These are phyloP conservation scores for Cunninghamia lanceolata DNA, from an alignment of 75 land plant genomes.

Conservation along the genomic window DNA sequence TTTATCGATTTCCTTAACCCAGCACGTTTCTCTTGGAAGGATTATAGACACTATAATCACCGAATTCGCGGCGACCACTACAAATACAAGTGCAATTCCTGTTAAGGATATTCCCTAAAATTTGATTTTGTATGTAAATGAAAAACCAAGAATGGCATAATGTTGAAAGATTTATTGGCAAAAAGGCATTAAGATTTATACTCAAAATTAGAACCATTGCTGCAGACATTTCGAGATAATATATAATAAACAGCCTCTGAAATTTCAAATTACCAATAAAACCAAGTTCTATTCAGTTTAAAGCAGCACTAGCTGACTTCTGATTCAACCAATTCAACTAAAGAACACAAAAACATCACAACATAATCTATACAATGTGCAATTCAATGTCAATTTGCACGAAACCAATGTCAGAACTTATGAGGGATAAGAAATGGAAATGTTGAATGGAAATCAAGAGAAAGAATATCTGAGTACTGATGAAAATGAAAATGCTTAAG, in stretches of 20 bases:
- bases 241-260: neutral
- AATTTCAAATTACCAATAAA: no score
- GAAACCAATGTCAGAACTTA: neutral
- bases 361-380: neutral
- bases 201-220: neutral
- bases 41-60: slow-evolving; percentile 9
- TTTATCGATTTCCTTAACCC: neutral
- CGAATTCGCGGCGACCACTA: slow-evolving; percentile 6
- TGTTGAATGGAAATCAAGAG: neutral
- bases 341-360: neutral
- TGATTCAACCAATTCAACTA: neutral
- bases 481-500: neutral
- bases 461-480: neutral
- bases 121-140: neutral
- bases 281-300: neutral
- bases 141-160: neutral
- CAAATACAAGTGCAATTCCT: neutral
- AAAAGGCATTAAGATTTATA: neutral
- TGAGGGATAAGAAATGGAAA: neutral
- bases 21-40: slow-evolving; percentile 1
- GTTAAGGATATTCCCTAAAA: neutral
- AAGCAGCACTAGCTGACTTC: neutral
- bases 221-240: neutral
- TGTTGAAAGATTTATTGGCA: neutral
- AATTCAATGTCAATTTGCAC: neutral